Evolutionary conservation across 1,139 yeast species (phyloP), one percentile per base, ranked within the genome.

Genomic region (Ashbya aceris): DNA sequence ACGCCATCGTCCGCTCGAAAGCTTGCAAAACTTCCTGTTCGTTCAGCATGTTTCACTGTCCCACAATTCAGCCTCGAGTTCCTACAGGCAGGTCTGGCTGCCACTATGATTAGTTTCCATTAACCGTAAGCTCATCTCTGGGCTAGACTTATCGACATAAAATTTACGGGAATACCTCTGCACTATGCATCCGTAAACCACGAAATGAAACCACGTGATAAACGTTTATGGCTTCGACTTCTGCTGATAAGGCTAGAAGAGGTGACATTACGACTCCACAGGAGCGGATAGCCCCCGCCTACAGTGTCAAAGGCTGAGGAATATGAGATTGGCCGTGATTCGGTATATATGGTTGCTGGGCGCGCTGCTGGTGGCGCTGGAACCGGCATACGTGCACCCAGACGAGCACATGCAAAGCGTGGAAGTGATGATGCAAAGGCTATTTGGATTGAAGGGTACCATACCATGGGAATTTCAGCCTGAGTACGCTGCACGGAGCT

Each of bases 401-500:
- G 99, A 93, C 67, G 99, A 93, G 64, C 96, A 89, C 60, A 85
- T 86, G 60, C 99, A 93, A 61, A 77, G 82, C 17, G 73, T 93
- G 29, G 95, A 87, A 57, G 79, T 84, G 0, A 58, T 91, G 13
- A 70, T 49, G 10, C 39, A 33, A 7, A 56, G 63, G 30, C 60
- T 77, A 28, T 68, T 74, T 41, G 74, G 73, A 4, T 74, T 69
- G 64, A 64, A 71, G 33, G 73, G 77, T 1, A 70, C 74, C 26
- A 57, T 73, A 2, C 87, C 97, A 0, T 93, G 98, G 99, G 99
- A 93, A 58, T 91, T 85, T 60, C 58, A 69, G 1, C 53, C 66
- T 0, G 65, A 56, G 0, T 45, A 58, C 7, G 89, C 94, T 0
- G 80, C 91, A 1, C 68, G 98, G 47, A 84, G 95, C 45, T 70